Evolutionary conservation across 2,329 filamentous ascomycete genomes (phyloP), one percentile per base, ranked within the genome.

Genomic region (Pseudodiploospora longispora): DNA sequence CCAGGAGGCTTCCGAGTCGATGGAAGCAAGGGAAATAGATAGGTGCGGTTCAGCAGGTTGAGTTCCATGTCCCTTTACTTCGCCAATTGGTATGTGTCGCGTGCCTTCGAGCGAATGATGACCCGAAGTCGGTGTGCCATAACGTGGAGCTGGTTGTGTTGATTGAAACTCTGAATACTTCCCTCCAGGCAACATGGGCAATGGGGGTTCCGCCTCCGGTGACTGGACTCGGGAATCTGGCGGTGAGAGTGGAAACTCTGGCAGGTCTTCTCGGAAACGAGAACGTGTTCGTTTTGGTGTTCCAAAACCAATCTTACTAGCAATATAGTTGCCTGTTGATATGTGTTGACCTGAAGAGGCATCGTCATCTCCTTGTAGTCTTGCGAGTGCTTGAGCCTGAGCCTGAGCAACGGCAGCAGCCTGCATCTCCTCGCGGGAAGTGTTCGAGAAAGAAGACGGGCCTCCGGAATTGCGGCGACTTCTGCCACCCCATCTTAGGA

Each of bases 1-100:
- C 93, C 93, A 98, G 1, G 90, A 96, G 4, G 79, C 93, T 67
- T 98, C 93, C 0, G 90, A 96, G 59, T 96, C 93, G 47, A 97
- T 87, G 0, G 90, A 96, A 2, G 89, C 93, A 12, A 97, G 74
- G 0, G 91, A 97, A 62, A 90, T 84, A 30, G 89, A 87, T 59
- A 89, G 71, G 56, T 89, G 76, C 32, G 68, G 74, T 52, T 74
- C 82, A 12, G 71, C 80, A 5, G 75, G 81, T 27, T 57, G 55
- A 4, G 55, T 52, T 12, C 44, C 51, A 36, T 52, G 54, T 29
- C 52, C 47, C 36, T 54, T 54, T 34, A 59, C 56, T 47, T 50
- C 48, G 27, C 57, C 50, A 4, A 50, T 53, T 2, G 50, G 50
- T 4, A 50, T 51, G 12, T 37, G 52, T 30, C 47, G 52, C 27